Conservation (phyloP, 176 grass and related monocot species). For the Melocanna baccifera region DNA sequence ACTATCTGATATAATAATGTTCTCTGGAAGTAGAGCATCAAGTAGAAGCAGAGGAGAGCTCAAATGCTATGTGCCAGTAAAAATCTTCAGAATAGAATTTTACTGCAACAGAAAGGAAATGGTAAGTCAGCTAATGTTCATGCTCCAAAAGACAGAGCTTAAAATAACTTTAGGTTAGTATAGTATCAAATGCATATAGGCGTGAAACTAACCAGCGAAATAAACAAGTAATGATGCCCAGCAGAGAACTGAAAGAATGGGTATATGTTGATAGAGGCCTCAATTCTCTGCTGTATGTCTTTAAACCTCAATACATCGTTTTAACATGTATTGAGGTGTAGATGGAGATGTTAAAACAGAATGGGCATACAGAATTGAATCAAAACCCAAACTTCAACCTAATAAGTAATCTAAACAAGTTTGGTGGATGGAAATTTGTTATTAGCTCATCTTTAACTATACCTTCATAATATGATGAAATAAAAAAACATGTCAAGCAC, state of each 20-base stretch:
- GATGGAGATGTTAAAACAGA: background rate
- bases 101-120: slow-evolving; percentile 16
- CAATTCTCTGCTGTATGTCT: too few relatives aligned
- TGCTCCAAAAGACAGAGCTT: background rate
- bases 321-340: background rate
- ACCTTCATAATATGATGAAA: background rate
- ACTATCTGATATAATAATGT: slow-evolving; percentile 1
- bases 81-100: slow-evolving; percentile 11
- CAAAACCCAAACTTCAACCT: background rate
- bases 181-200: background rate
- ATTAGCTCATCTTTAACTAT: background rate
- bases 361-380: background rate
- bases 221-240: background rate
- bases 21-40: slow-evolving; percentile 3
- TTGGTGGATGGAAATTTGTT: background rate
- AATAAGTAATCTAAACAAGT: background rate
- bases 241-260: background rate
- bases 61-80: background rate
- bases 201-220: background rate
- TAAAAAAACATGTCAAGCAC: background rate
- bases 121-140: background rate
- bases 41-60: slow-evolving; percentile 5
- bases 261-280: too few relatives aligned
- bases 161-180: background rate
- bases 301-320: too few relatives aligned